Conservation (phyloP, 129 eudicot species). For the Glebionis coronaria region DNA sequence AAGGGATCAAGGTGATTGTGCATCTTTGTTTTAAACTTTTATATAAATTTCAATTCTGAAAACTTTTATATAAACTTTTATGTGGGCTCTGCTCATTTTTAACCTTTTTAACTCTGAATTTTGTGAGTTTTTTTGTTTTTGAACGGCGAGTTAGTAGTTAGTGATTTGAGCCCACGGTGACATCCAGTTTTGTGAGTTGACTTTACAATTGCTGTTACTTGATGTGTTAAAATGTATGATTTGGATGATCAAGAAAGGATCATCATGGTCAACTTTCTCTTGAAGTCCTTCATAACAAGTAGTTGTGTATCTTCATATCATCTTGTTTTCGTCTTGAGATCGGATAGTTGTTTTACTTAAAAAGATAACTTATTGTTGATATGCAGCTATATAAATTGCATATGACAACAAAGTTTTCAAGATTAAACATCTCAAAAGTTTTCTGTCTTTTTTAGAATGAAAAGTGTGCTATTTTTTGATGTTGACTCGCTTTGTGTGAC, state of each 20-base stretch:
- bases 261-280: not conserved
- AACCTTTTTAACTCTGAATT: slow-evolving; percentile 7
- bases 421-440: slow-evolving; percentile 19
- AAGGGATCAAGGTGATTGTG: slow-evolving; percentile 68
- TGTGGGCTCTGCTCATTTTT: not conserved
- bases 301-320: not conserved
- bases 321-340: not conserved
- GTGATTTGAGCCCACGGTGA: too few relatives aligned
- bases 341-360: not conserved
- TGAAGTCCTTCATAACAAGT: not conserved
- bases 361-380: too few relatives aligned
- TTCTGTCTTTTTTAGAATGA: slow-evolving; percentile 3
- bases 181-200: slow-evolving; percentile 13
- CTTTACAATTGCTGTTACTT: slow-evolving; percentile 2
- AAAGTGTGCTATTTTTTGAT: slow-evolving; percentile 22
- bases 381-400: not conserved
- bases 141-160: too few relatives aligned
- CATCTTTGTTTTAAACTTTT: not conserved
- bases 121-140: too few relatives aligned
- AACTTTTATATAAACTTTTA: too few relatives aligned
- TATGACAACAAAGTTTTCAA: slow-evolving; percentile 5
- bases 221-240: not conserved
- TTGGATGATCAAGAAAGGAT: not conserved
- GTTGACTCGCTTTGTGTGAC: slow-evolving; percentile 27
- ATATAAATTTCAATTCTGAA: not conserved